These are phyloP conservation scores for Coccinonectria pachysandricola DNA, from an alignment of 2,329 filamentous ascomycete genomes.

Conservation along the genomic window DNA sequence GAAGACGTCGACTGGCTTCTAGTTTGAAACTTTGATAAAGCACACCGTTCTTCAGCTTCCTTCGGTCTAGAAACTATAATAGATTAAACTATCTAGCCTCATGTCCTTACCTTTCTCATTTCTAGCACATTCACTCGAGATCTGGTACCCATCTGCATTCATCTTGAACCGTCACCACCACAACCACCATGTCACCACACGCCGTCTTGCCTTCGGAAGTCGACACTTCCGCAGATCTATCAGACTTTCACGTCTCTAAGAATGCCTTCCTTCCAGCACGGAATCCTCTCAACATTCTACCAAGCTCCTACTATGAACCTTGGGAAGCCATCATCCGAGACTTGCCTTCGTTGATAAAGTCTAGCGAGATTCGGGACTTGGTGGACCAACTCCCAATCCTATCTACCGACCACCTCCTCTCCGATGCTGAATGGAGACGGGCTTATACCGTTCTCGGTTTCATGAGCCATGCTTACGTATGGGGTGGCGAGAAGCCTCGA, in stretches of 20 bases:
- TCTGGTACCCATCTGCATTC: too few relatives aligned
- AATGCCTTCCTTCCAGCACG: constrained; percentile 71
- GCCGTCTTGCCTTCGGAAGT: constrained; percentile 18
- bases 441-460: constrained; percentile 74
- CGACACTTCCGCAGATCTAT: constrained; percentile 18
- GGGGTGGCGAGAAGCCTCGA: constrained; percentile 67
- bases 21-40: too few relatives aligned
- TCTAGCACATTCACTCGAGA: too few relatives aligned
- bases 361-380: constrained; percentile 46
- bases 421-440: constrained; percentile 66
- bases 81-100: too few relatives aligned
- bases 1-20: too few relatives aligned
- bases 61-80: too few relatives aligned
- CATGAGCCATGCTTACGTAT: constrained; percentile 77
- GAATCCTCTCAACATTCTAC: constrained; percentile 53
- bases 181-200: constrained; percentile 33
- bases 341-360: constrained; percentile 56
- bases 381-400: constrained; percentile 61
- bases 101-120: too few relatives aligned
- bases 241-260: constrained; percentile 29
- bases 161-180: too few relatives aligned
- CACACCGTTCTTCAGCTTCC: too few relatives aligned
- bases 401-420: constrained; percentile 50
- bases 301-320: constrained; percentile 62
- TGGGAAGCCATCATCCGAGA: constrained; percentile 67